These are phyloP conservation scores for Zizania latifolia DNA, from an alignment of 176 grass and related monocot genomes.

Conservation along the genomic window DNA sequence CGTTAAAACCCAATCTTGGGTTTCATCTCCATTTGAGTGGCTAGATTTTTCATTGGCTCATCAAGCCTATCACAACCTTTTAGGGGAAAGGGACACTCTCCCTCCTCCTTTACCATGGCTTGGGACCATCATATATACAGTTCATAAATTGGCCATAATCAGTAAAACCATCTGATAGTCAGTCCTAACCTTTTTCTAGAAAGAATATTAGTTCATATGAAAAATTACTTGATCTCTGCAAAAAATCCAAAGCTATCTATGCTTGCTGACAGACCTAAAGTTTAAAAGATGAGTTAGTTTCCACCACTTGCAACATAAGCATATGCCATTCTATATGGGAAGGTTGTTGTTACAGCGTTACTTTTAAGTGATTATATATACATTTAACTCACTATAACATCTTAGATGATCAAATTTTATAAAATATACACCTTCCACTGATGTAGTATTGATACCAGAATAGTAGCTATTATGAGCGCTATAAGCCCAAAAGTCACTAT, in stretches of 20 bases:
- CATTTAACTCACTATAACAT: background rate
- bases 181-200: background rate
- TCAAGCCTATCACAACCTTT: too few species aligned
- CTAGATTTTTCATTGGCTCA: too few species aligned
- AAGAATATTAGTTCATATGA: background rate
- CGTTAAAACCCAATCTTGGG: too few species aligned
- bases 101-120: too few species aligned
- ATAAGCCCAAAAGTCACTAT: constrained; percentile 3
- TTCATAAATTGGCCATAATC: background rate
- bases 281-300: background rate
- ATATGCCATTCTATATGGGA: constrained; percentile 4
- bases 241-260: background rate
- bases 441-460: background rate
- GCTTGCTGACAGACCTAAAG: background rate
- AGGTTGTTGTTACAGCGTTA: background rate
- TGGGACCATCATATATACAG: too few species aligned
- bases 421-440: background rate
- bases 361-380: background rate
- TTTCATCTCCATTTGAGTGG: too few species aligned
- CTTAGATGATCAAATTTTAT: background rate
- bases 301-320: background rate
- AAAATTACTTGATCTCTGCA: background rate
- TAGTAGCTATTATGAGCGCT: background rate
- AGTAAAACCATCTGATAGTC: background rate
- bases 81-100: too few species aligned